Base-by-base conservation (phyloP, 441 rosid genomes). In the Pelargonium citronellum region DNA sequence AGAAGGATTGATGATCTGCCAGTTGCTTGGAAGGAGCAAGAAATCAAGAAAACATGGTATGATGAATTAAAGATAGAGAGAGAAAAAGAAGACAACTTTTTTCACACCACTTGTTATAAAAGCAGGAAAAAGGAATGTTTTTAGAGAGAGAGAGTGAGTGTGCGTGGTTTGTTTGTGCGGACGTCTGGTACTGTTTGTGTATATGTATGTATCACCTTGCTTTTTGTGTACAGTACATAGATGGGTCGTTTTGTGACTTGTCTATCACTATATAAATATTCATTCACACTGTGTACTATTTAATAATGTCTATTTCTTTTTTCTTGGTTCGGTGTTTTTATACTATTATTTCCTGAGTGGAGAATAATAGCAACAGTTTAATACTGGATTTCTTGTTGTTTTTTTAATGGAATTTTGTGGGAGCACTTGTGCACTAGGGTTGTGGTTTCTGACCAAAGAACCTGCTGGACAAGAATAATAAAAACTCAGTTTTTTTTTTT, bases 121-220 rank as follows among this genome's bases (percentile, higher is more conserved):
- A 82, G 74, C 64, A 71, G 73, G 75, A 78, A 77, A 74, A 71
- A 17, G 30, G 47, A 82, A 71, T 49, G 16, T 49, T 12, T 49
- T 49, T 49, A 15, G 15, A 13, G 16, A 49, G 57, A 49, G 57
- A 49, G 5, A 13, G 16, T 1, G 16, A 12, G 57, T 0, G 16
- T 12, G 70, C 68, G 79, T 77, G 68, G 37, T 30, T 30, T 30
- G 37, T 30, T 30, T 30, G 37, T 30, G 37, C 37, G 37, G 37
- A 30, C 37, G 37, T 72, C 68, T 73, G 43, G 44, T 68, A 79
- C 79, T 70, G 67, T 69, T 77, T 74, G 75, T 69, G 85, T 69
- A 70, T 77, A 5, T 73, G 79, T 68, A 43, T 37, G 67, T 72
- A 77, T 67, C 80, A 69, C 77, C 66, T 77, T 74, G 82, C 83